Conservation (phyloP, 163 green algal genomes). For the Chlamydomonas reinhardtii region DNA sequence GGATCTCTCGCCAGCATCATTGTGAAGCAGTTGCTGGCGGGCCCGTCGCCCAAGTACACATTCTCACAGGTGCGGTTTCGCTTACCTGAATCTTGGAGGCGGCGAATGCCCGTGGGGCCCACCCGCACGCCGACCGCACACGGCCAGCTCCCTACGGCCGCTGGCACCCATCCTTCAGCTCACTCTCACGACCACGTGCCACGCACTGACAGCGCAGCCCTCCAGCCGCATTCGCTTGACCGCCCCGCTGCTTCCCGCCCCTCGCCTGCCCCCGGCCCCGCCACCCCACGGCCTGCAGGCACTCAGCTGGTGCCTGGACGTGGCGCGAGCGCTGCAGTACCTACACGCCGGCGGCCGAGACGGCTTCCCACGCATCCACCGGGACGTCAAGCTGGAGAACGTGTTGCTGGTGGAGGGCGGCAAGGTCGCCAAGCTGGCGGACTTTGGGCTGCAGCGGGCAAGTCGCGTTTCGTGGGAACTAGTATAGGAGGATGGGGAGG, state of each 20-base stretch:
- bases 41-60: slow-evolving; percentile 15
- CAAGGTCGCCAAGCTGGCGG: slow-evolving; percentile 22
- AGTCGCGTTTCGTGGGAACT: neutral
- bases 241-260: too few relatives aligned
- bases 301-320: slow-evolving; percentile 30
- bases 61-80: slow-evolving; percentile 1
- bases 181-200: neutral
- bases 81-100: neutral
- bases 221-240: neutral
- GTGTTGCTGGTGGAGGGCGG: slow-evolving; percentile 19
- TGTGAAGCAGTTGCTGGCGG: slow-evolving; percentile 34
- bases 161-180: too few relatives aligned
- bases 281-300: neutral
- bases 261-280: too few relatives aligned
- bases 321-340: slow-evolving; percentile 31
- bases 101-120: too few relatives aligned
- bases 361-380: slow-evolving; percentile 29
- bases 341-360: slow-evolving; percentile 24
- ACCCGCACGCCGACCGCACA: too few relatives aligned
- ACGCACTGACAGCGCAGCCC: neutral
- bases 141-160: too few relatives aligned
- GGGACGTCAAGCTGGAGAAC: slow-evolving; percentile 44
- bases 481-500: neutral
- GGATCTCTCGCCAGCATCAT: slow-evolving; percentile 31
- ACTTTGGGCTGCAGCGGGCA: slow-evolving; percentile 33